Base-by-base conservation (phyloP, 1,284 basidiomycete genomes). In the Cryptococcus neoformans region DNA sequence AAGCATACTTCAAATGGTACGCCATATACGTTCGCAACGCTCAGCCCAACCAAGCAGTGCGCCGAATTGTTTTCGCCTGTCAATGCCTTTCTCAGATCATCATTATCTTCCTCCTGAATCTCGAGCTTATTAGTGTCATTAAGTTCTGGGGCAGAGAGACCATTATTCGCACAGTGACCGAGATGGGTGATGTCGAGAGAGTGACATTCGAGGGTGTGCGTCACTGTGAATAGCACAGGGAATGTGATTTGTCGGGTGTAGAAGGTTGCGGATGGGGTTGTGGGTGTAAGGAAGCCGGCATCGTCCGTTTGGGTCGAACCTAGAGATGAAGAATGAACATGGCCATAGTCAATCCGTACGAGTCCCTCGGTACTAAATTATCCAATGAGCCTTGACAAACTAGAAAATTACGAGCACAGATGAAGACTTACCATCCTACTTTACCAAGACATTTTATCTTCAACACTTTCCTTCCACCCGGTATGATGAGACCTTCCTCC, bases 191-290 rank as follows among this genome's bases (percentile, higher is more conserved):
- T 80, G 63, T 90, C 87, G 83, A 96, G 86, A 38, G 82, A 81
- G 58, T 87, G 83, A 67, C 88, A 90, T 69, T 93, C 90, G 42
- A 97, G 83, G 79, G 93, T 93, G 60, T 91, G 89, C 70, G 94
- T 94, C 2, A 98, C 93, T 0, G 91, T 94, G 57, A 96, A 87
- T 64, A 89, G 82, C 57, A 98, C 82, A 6, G 90, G 88, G 69
- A 92, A 89, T 12, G 87, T 84, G 53, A 96, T 75, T 60, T 89
- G 88, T 34, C 94, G 86, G 9, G 90, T 86, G 74, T 91, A 84
- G 75, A 97, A 94, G 3, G 68, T 54, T 39, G 45, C 42, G 21
- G 37, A 9, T 2, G 79, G 71, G 1, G 78, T 70, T 14, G 76
- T 28, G 28, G 28, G 28, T 28, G 28, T 28, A 28, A 28, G 28